These are phyloP conservation scores for Xerocomellus amylosporus DNA, from an alignment of 768 basidiomycete species.

Conservation along the genomic window DNA sequence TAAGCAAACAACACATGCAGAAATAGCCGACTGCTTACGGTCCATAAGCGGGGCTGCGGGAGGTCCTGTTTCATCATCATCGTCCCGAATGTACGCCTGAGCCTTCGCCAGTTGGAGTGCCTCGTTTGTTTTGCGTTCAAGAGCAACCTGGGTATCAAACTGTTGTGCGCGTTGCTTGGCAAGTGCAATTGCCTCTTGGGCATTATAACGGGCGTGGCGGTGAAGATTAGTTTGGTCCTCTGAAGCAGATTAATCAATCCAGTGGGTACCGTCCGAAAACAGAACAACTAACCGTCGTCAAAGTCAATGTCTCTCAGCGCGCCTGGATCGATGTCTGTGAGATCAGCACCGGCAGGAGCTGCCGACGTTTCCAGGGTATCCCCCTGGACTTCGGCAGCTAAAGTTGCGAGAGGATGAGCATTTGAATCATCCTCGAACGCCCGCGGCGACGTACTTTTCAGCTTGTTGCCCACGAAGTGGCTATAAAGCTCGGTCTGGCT, in stretches of 20 bases:
- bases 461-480: slow-evolving; percentile 97
- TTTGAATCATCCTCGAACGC: slow-evolving; percentile 13
- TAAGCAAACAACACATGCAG: slow-evolving; percentile 1
- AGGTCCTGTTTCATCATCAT: slow-evolving; percentile 38
- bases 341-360: slow-evolving; percentile 55
- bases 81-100: slow-evolving; percentile 41
- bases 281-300: slow-evolving; percentile 67
- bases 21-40: slow-evolving; percentile 44
- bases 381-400: slow-evolving; percentile 79
- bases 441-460: slow-evolving; percentile 62
- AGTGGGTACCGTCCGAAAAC: neutral
- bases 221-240: slow-evolving; percentile 88
- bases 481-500: slow-evolving; percentile 98
- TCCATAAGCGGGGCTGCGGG: slow-evolving; percentile 59
- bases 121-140: slow-evolving; percentile 79
- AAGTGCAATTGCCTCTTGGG: slow-evolving; percentile 80
- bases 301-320: slow-evolving; percentile 79
- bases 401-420: slow-evolving; percentile 13
- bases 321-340: slow-evolving; percentile 51
- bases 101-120: slow-evolving; percentile 66
- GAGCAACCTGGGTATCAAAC: slow-evolving; percentile 82
- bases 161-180: slow-evolving; percentile 77
- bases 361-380: slow-evolving; percentile 40
- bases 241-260: slow-evolving; percentile 30
- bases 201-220: slow-evolving; percentile 81